Evolutionary conservation across 805 yeast genomes (phyloP), one percentile per base, ranked within the genome.

Genomic region (Nakazawaea wickerhamii): DNA sequence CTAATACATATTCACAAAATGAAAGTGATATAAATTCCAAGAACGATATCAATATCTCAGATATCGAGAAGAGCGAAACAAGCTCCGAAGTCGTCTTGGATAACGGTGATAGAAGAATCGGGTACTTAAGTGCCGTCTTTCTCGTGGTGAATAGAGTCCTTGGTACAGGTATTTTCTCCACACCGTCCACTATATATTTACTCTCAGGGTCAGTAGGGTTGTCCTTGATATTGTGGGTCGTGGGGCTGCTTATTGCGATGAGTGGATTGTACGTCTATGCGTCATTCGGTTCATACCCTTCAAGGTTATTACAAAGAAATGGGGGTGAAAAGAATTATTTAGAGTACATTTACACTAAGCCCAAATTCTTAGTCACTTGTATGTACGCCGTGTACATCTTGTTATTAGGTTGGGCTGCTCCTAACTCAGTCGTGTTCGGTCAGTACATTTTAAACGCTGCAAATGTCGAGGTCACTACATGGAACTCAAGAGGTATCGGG

Each of bases 281-380:
- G 79, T 93, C 84, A 56, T 81, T 83, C 58, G 95, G 95, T 13
- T 75, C 84, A 4, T 43, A 43, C 19, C 46, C 46, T 22, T 38
- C 41, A 10, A 38, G 46, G 19, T 81, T 81, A 33, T 77, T 84
- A 44, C 86, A 87, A 36, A 75, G 83, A 63, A 84, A 85, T 54
- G 95, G 95, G 50, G 95, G 93, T 51, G 95, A 86, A 56, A 84
- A 84, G 62, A 84, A 83, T 54, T 86, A 86, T 57, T 63, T 86
- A 52, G 93, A 85, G 58, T 81, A 73, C 51, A 75, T 84, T 38
- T 86, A 70, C 64, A 70, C 68, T 38, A 77, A 74, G 51, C 95
- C 95, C 32, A 73, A 67, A 57, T 84, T 81, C 55, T 67, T 86
- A 46, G 72, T 81, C 36, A 79, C 85, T 21, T 76, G 73, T 15